Evolutionary conservation across 768 basidiomycete species (phyloP), one percentile per base, ranked within the genome.

Genomic region (Daedalea quercina): DNA sequence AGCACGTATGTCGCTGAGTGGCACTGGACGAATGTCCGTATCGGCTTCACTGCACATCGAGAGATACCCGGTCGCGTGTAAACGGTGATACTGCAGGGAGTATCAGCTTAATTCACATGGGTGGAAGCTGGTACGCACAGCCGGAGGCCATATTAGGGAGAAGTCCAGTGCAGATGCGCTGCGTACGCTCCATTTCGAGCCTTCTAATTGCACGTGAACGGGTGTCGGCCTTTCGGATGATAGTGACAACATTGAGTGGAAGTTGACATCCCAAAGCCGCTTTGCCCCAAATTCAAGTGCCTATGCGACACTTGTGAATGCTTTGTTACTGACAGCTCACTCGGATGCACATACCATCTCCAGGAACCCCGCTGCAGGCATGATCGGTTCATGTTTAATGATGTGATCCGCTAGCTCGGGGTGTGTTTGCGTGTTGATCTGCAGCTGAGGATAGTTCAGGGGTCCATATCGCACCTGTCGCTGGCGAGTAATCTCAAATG

Each of bases 281-380:
- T 41, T 42, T 1, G 64, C 66, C 13, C 73, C 72, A 47, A 67
- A 68, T 47, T 73, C 70, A 8, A 74, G 54, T 1, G 67, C 70
- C 73, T 73, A 23, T 33, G 28, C 6, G 28, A 11, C 11, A 31
- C 28, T 11, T 6, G 28, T 31, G 17, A 33, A 26, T 53, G 6
- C 6, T 48, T 26, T 58, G 24, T 19, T 57, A 47, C 2, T 65
- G 34, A n/a, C 9, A 19, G 23, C 37, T 22, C 20, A 19, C n/a
- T n/a, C n/a, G 28, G 11, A 31, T 31, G 12, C n/a, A 37, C 44
- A 15, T 19, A 74, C 73, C 70, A 74, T 73, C 50, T 68, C 65
- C 2, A 73, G 57, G 46, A 61, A 77, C 19, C 73, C 76, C 15
- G 75, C 68, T 13, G 74, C 75, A 7, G 76, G 74, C 69, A 76